Evolutionary conservation across 164 flowering plant species (phyloP), one percentile per base, ranked within the genome.

Genomic region (Stephania yunnanensis): DNA sequence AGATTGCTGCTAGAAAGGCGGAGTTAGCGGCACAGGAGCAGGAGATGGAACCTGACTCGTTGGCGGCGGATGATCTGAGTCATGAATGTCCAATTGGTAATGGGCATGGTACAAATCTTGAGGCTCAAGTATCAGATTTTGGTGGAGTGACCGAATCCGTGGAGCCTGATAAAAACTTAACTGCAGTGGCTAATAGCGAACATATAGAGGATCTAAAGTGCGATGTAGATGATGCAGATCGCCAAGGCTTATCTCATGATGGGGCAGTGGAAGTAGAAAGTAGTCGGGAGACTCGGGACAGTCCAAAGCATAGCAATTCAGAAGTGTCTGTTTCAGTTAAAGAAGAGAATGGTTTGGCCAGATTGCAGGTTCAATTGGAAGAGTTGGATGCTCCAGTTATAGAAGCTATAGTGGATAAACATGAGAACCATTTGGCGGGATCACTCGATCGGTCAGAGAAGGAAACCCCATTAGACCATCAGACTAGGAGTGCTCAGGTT

Each of bases 1-100:
- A 85, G 84, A 87, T 91, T 74, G 92, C 93, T 78, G 93, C 91
- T 30, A 74, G 83, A 73, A 89, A 87, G 76, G 89, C 89, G 1
- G 92, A 89, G 81, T 46, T 83, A 19, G n/a, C 81, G 80, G 89
- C 84, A 73, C 88, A 87, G 77, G 90, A 86, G 71, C 81, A 81
- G 80, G 77, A 73, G 67, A 74, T 78, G 79, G 84, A 79, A 45
- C 71, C 67, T 46, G 84, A 81, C 36, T n/a, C 68, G 8, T 69
- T 66, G 20, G 72, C 74, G 36, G 74, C 80, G 45, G 80, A 80
- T 44, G 77, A 67, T 67, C 73, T 68, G 8, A 75, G 71, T 74
- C 42, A 8, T 66, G 83, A 58, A 71, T 86, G 83, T 78, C 73
- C 70, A 53, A 13, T 7, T 0, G 63, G 15, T 45, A 80, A 74